Conservation (phyloP, 139 green algal genomes). For the Ettlia oleoabundans region DNA sequence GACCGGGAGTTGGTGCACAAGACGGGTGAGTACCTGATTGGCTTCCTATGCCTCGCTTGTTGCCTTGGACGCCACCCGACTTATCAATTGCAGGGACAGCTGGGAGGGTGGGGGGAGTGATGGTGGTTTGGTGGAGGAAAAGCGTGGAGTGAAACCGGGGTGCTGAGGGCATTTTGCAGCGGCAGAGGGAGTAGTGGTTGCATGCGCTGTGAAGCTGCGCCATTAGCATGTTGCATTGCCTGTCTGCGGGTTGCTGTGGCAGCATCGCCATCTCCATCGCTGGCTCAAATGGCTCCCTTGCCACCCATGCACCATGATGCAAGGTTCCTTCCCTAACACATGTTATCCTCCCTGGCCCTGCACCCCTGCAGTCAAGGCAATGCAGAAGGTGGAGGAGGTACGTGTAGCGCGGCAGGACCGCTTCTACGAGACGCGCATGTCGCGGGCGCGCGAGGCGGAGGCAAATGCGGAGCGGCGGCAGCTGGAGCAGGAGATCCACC, state of each 20-base stretch:
- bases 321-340: neutral
- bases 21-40: constrained; percentile 52
- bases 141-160: too few species aligned
- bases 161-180: neutral
- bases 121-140: too few species aligned
- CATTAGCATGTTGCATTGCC: too few species aligned
- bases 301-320: neutral
- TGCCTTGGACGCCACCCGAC: too few species aligned
- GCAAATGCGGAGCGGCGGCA: constrained; percentile 65
- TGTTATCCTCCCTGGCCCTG: too few species aligned
- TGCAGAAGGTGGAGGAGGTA: constrained; percentile 89
- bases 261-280: too few species aligned
- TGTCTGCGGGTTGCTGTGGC: too few species aligned
- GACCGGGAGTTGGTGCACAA: constrained; percentile 90
- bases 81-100: too few species aligned
- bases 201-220: too few species aligned
- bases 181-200: too few species aligned
- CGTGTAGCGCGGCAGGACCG: constrained; percentile 82
- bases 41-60: neutral
- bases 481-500: constrained; percentile 92
- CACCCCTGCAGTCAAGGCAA: constrained; percentile 77
- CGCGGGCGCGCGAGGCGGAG: constrained; percentile 64
- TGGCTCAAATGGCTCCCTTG: neutral
- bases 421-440: constrained; percentile 91
- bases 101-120: too few species aligned